These are phyloP conservation scores for Catunica adiposa DNA, from an alignment of 2,329 filamentous ascomycete genomes.

Conservation along the genomic window DNA sequence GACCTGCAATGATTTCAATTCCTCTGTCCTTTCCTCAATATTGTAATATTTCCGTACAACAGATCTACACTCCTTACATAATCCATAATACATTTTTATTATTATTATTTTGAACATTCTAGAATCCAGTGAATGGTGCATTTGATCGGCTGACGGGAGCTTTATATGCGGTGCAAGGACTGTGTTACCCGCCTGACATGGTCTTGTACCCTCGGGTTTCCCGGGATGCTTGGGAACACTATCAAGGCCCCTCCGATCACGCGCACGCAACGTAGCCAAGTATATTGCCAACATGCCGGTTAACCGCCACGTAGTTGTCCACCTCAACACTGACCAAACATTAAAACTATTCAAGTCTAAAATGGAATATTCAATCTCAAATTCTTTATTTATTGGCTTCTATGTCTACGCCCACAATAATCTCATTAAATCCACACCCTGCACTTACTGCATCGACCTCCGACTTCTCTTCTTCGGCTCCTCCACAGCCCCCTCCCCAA, in stretches of 20 bases:
- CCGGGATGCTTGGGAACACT: neutral
- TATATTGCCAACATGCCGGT: too few relatives aligned
- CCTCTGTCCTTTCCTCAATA: neutral
- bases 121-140: too few relatives aligned
- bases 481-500: neutral
- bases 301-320: neutral
- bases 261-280: too few relatives aligned
- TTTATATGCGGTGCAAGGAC: neutral
- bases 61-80: too few relatives aligned
- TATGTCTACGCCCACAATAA: neutral
- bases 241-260: too few relatives aligned
- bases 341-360: too few relatives aligned
- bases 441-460: constrained; percentile 1
- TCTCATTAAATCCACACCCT: neutral
- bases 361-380: too few relatives aligned
- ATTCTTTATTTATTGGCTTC: too few relatives aligned
- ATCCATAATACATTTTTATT: too few relatives aligned
- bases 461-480: constrained; percentile 7
- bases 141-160: neutral
- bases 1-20: neutral
- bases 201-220: neutral
- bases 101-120: too few relatives aligned
- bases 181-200: neutral
- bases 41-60: neutral
- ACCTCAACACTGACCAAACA: neutral